Conservation (phyloP, 805 yeast species). For the Wickerhamomyces silvicola region DNA sequence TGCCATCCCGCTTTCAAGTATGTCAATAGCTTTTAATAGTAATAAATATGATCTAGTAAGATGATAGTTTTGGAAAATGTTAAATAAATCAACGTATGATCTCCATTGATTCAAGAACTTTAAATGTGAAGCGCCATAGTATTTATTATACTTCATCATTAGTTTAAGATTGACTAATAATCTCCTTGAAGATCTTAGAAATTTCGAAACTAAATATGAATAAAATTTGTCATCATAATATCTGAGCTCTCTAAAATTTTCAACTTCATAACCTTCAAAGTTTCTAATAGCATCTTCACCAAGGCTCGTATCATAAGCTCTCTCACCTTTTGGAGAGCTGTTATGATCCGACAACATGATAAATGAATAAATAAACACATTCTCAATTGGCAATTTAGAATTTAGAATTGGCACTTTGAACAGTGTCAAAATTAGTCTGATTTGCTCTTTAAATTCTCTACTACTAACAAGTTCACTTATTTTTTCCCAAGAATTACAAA, state of each 20-base stretch:
- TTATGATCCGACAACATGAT: slow-evolving; percentile 2
- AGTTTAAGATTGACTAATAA: background rate
- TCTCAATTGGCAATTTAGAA: background rate
- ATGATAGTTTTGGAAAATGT: slow-evolving; percentile 6
- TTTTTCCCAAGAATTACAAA: background rate
- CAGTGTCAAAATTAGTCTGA: background rate
- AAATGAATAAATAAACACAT: slow-evolving; percentile 1
- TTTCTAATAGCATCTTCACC: slow-evolving; percentile 1
- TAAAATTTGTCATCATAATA: slow-evolving; percentile 4
- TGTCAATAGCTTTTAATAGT: slow-evolving; percentile 3
- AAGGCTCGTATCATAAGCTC: slow-evolving; percentile 2
- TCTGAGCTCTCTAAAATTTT: slow-evolving; percentile 1
- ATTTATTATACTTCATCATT: background rate
- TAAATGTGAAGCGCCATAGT: slow-evolving; percentile 2
- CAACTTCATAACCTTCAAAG: background rate
- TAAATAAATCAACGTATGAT: slow-evolving; percentile 2
- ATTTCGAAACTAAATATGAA: background rate
- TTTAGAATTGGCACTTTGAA: slow-evolving; percentile 1
- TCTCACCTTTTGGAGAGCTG: background rate
- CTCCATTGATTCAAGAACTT: slow-evolving; percentile 8
- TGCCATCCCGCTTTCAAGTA: slow-evolving; percentile 4
- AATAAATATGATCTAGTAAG: slow-evolving; percentile 4
- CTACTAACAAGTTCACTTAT: slow-evolving; percentile 1
- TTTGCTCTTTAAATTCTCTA: background rate
- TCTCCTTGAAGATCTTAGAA: slow-evolving; percentile 2